Percentiles rank a stretch among this genome's conserved stretches.
Conservation (phyloP, 2,329 filamentous ascomycete species). For the Pseudogymnoascus verrucosus region DNA sequence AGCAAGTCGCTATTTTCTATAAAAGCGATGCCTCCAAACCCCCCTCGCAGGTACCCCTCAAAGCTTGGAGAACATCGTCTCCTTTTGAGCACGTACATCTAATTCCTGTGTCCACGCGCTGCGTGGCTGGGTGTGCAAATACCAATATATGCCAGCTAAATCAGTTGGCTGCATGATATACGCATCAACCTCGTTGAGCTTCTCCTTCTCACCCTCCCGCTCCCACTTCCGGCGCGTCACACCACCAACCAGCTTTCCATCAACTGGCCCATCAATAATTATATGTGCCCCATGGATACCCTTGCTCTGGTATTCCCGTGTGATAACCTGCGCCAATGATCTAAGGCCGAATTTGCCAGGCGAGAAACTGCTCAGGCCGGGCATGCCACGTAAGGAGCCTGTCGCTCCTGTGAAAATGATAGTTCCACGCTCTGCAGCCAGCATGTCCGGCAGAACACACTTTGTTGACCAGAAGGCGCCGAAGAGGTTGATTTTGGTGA, state of each 20-base stretch:
- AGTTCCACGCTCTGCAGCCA: slow-evolving; percentile 14
- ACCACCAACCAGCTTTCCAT: slow-evolving; percentile 19
- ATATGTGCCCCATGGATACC: slow-evolving; percentile 75
- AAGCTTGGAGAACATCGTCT: slow-evolving; percentile 19
- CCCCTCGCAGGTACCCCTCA: neutral
- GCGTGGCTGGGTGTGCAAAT: slow-evolving; percentile 68
- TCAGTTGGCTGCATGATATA: slow-evolving; percentile 39
- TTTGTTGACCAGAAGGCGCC: slow-evolving; percentile 19
- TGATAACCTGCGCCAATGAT: slow-evolving; percentile 63
- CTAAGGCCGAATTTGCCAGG: slow-evolving; percentile 71
- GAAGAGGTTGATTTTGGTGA: slow-evolving; percentile 21
- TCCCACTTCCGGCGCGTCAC: slow-evolving; percentile 38
- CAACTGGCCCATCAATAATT: slow-evolving; percentile 69
- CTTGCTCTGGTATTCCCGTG: slow-evolving; percentile 71
- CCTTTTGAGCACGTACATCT: slow-evolving; percentile 48
- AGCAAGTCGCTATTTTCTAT: neutral
- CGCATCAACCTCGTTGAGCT: slow-evolving; percentile 15
- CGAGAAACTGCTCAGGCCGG: slow-evolving; percentile 61
- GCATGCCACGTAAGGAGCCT: slow-evolving; percentile 64
- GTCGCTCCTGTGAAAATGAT: slow-evolving; percentile 80
- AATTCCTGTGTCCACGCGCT: slow-evolving; percentile 74
- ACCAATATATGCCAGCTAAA: slow-evolving; percentile 75
- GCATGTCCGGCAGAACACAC: slow-evolving; percentile 17
- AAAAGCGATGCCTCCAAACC: neutral
- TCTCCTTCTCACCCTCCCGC: slow-evolving; percentile 32